A percentile compares a stretch with the other conserved stretches of the same genome.
Conservation (phyloP, 2,329 filamentous ascomycete species). For the Talaromyces sp. region DNA sequence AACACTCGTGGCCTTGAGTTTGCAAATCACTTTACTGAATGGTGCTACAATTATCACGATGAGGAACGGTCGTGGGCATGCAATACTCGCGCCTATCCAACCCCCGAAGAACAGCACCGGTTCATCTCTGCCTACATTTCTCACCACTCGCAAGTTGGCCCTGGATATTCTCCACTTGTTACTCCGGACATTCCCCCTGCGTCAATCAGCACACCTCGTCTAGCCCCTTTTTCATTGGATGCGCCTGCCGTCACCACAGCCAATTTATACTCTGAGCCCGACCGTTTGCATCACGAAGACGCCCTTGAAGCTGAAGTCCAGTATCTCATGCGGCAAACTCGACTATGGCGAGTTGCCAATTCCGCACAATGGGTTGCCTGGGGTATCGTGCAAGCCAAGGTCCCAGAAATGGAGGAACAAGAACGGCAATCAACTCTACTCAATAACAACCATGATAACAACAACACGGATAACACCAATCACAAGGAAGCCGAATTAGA, state of each 20-base stretch:
- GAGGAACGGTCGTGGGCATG: conserved; percentile 59
- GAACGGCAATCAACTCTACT: conserved; percentile 21
- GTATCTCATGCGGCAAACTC: conserved; percentile 69
- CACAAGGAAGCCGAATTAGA: conserved; percentile 9
- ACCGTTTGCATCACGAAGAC: conserved; percentile 40
- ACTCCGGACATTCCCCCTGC: conserved; percentile 50
- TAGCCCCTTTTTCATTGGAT: conserved; percentile 74
- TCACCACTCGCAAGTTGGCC: conserved; percentile 59
- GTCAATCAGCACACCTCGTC: conserved; percentile 43
- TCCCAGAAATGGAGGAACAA: conserved; percentile 61
- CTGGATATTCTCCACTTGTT: conserved; percentile 35
- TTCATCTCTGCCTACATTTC: conserved; percentile 84
- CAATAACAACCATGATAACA: not conserved
- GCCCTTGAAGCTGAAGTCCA: conserved; percentile 62
- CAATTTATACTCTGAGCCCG: not conserved
- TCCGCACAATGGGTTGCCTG: conserved; percentile 90
- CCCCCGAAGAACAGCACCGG: conserved; percentile 69
- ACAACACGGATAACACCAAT: not conserved
- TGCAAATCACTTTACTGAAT: conserved; percentile 96
- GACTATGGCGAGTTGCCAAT: conserved; percentile 81
- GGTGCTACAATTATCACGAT: conserved; percentile 97
- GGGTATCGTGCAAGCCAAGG: conserved; percentile 92
- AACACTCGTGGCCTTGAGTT: conserved; percentile 86
- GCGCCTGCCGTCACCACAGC: conserved; percentile 47
- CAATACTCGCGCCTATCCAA: conserved; percentile 68